These are phyloP conservation scores for Hyphopichia pseudoburtonii DNA, from an alignment of 1,139 yeast species.

Conservation along the genomic window DNA sequence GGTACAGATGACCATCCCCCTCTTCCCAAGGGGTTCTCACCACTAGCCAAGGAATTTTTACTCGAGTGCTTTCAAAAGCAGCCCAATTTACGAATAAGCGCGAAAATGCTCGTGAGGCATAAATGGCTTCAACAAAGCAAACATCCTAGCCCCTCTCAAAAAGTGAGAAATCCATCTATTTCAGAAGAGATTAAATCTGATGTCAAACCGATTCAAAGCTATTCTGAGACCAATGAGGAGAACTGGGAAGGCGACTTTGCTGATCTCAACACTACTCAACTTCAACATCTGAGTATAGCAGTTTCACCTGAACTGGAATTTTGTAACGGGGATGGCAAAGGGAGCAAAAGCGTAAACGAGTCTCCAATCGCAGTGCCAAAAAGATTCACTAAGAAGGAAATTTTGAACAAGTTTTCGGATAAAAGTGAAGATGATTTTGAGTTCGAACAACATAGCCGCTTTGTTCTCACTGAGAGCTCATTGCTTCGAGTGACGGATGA, in stretches of 20 bases:
- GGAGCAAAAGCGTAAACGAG: no score
- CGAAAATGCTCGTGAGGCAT: constrained; percentile 56
- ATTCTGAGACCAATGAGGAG: constrained; percentile 31
- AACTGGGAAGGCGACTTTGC: constrained; percentile 39
- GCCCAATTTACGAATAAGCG: constrained; percentile 60
- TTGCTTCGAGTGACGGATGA: constrained; percentile 7
- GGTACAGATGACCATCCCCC: constrained; percentile 85
- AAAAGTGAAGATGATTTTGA: constrained; percentile 20
- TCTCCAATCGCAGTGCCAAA: constrained; percentile 8
- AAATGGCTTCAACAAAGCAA: constrained; percentile 51
- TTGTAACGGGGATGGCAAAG: no score
- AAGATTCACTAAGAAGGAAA: constrained; percentile 25
- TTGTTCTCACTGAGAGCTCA: constrained; percentile 1
- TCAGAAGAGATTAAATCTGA: constrained; percentile 10
- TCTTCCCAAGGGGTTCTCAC: constrained; percentile 61
- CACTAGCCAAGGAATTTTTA: constrained; percentile 61
- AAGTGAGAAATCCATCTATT: constrained; percentile 1
- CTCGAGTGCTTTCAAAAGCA: constrained; percentile 77
- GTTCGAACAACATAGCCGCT: constrained; percentile 11
- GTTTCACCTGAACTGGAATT: no score
- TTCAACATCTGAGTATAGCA: constrained; percentile 6
- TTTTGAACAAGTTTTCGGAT: constrained; percentile 32
- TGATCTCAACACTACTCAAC: constrained; percentile 15
- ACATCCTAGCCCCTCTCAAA: constrained; percentile 2
- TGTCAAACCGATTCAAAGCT: constrained; percentile 23